Percentiles rank a stretch among this genome's conserved stretches.
Conservation (phyloP, 2,329 filamentous ascomycete species). For the Thelonectria discophora region DNA sequence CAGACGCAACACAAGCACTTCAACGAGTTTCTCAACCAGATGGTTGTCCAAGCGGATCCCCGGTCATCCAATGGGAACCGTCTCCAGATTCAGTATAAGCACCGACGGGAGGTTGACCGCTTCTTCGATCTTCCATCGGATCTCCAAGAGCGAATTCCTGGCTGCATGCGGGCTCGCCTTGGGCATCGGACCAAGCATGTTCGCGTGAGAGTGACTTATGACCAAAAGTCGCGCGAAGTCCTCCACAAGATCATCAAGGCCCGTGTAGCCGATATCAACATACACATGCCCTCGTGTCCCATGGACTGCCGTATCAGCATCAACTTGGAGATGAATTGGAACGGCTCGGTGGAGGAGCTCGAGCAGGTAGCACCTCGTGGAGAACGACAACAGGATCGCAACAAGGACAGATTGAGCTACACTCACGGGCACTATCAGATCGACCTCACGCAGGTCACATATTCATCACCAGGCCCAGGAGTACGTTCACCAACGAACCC, state of each 20-base stretch:
- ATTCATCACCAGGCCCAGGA: slow-evolving; percentile 47
- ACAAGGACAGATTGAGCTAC: slow-evolving; percentile 93
- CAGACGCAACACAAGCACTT: slow-evolving; percentile 82
- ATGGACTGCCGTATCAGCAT: slow-evolving; percentile 95
- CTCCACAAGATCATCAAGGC: slow-evolving; percentile 90
- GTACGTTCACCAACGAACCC: slow-evolving; percentile 44
- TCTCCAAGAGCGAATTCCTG: slow-evolving; percentile 68
- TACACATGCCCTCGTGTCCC: slow-evolving; percentile 78
- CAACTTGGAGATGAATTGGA: slow-evolving; percentile 91
- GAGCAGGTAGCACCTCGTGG: slow-evolving; percentile 51
- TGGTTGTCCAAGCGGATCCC: slow-evolving; percentile 67
- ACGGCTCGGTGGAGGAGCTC: slow-evolving; percentile 71
- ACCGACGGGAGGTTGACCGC: slow-evolving; percentile 82
- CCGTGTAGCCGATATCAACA: slow-evolving; percentile 86
- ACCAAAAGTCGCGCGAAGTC: slow-evolving; percentile 75
- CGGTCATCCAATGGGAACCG: slow-evolving; percentile 60
- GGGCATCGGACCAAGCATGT: slow-evolving; percentile 56
- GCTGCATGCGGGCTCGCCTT: slow-evolving; percentile 69
- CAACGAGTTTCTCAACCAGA: slow-evolving; percentile 84
- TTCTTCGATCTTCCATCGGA: slow-evolving; percentile 79
- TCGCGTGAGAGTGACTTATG: slow-evolving; percentile 72
- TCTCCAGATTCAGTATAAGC: slow-evolving; percentile 78
- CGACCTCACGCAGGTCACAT: slow-evolving; percentile 90
- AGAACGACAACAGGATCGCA: slow-evolving; percentile 64
- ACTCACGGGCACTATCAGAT: slow-evolving; percentile 87